Evolutionary conservation across 1,139 yeast genomes (phyloP), one percentile per base, ranked within the genome.

Genomic region (Geotrichum bryndzae): DNA sequence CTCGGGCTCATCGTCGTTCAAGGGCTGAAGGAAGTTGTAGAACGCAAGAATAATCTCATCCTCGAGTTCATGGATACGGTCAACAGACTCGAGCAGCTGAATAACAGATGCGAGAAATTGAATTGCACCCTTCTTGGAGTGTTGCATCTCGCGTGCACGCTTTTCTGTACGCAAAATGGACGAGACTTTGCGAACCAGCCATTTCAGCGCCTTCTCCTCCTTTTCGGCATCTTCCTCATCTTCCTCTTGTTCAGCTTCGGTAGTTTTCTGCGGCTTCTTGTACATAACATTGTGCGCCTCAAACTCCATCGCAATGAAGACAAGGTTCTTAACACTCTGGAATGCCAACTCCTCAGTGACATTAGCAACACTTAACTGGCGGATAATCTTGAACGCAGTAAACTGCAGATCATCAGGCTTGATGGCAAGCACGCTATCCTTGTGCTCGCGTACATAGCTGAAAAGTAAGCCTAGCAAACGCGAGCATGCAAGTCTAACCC

Each of bases 351-450:
- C 84, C 60, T 85, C 86, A 1, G 88, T 76, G 45, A 90, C 79
- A 4, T 82, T 76, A 0, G 96, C 95, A 0, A 97, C 96, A 31
- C 88, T 84, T 59, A 92, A 74, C 76, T 90, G 96, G 70, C 91
- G 88, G 64, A 90, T 78, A 54, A 84, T 75, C 68, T 91, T 83
- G 67, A 83, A 82, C 0, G 89, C 89, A 56, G 88, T 81, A 0
- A 83, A 81, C 72, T 88, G 95, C 35, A 87, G 61, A 6, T 61
- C 63, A 10, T 63, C 77, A 29, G 77, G 68, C 6, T 73, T 25
- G 38, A 67, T 61, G n/a, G 63, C 57, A 27, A 67, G 60, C 25
- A 59, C 61, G 22, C 63, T 62, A n/a, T 63, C 60, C 1, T 52
- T 53, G 3, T 61, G 54, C 5, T 61, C 71, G 22, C 76, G 78